Evolutionary conservation across 768 basidiomycete species (phyloP).

Genomic region (Suillus subaureus): DNA sequence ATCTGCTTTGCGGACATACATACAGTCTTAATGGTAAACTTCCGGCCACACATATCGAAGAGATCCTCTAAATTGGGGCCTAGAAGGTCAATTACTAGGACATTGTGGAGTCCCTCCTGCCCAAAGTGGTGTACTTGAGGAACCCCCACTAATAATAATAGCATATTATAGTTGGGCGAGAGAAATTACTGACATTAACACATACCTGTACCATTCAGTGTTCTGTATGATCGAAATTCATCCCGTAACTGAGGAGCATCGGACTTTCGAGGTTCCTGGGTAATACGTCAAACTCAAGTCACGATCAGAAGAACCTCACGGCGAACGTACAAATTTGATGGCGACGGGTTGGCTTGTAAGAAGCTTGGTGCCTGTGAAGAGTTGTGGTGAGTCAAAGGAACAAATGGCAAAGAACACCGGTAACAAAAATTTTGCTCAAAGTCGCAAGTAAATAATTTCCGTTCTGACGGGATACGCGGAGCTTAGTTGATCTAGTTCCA

Average conservation of each 20-base stretch:
- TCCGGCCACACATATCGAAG: conserved; percentile 98
- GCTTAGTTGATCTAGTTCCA: conserved; percentile 10
- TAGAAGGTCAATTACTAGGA: conserved; percentile 89
- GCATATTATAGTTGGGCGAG: conserved; percentile 15
- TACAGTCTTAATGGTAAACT: conserved; percentile 97
- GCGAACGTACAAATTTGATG: conserved; percentile 87
- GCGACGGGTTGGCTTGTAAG: conserved; percentile 87
- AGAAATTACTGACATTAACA: conserved; percentile 24
- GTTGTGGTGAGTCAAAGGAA: conserved; percentile 17
- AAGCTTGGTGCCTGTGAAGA: conserved; percentile 73
- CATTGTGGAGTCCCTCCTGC: conserved; percentile 97
- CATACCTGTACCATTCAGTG: conserved; percentile 86
- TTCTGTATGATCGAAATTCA: conserved; percentile 97
- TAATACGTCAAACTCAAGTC: conserved; percentile 15
- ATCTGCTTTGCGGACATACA: conserved; percentile 99
- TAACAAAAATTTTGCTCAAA: background rate
- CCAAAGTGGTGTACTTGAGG: conserved; percentile 99
- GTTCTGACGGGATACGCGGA: conserved; percentile 14
- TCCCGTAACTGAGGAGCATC: conserved; percentile 98
- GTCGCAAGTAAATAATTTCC: conserved; percentile 4
- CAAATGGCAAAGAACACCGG: conserved; percentile 2
- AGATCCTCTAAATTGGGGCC: conserved; percentile 98
- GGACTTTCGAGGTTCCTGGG: conserved; percentile 92
- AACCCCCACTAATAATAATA: conserved; percentile 72
- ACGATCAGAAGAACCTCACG: conserved; percentile 3